phyloP scores from a whole-genome alignment of 2,329 filamentous ascomycete species.

The Thielaviopsis populi region DNA sequence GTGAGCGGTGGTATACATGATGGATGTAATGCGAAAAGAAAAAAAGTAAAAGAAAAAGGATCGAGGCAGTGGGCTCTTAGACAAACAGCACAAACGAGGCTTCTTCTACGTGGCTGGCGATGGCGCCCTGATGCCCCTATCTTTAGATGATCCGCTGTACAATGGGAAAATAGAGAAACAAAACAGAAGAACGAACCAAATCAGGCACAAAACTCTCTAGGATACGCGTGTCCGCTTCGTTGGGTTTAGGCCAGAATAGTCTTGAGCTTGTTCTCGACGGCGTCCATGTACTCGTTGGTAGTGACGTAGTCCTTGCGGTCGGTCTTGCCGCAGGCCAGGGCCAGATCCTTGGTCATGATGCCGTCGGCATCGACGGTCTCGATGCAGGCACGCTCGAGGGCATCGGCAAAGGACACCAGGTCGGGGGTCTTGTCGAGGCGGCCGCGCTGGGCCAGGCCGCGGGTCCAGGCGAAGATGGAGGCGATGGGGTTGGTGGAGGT shows the following conservation, averaged over 20 bases:
- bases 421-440: constrained; percentile 88
- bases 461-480: constrained; percentile 98
- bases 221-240: not conserved
- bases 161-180: not conserved
- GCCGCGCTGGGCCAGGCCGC: constrained; percentile 82
- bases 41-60: not conserved
- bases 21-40: not conserved
- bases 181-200: not conserved
- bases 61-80: not conserved
- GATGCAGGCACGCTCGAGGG: constrained; percentile 80
- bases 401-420: constrained; percentile 78
- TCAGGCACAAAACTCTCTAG: not conserved
- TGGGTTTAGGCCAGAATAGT: constrained; percentile 35
- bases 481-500: constrained; percentile 98
- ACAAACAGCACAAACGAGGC: not conserved
- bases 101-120: not conserved
- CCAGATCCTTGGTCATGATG: constrained; percentile 98
- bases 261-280: constrained; percentile 84
- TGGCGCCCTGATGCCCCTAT: not conserved
- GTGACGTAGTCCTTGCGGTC: constrained; percentile 76
- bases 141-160: not conserved
- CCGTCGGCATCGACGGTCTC: constrained; percentile 88
- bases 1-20: constrained; percentile 1
- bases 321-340: constrained; percentile 84
- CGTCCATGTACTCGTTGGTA: constrained; percentile 78